A percentile compares a stretch with the other conserved stretches of the same genome.
phyloP scores from a whole-genome alignment of 306 rosid genomes.

The Citrullus amarus region DNA sequence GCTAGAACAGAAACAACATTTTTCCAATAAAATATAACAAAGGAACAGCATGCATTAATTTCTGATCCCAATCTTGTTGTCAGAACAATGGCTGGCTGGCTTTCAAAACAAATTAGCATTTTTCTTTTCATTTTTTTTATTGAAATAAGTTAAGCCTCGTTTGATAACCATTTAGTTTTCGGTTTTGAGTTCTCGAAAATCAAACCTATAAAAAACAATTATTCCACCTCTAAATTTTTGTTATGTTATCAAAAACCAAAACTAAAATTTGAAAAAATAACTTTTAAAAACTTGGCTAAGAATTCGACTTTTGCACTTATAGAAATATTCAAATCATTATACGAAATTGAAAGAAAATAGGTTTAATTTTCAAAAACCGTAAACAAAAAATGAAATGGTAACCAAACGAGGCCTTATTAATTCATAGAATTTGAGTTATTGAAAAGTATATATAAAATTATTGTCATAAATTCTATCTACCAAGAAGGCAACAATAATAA shows the following conservation, averaged over 20 bases:
- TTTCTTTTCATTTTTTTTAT: not conserved
- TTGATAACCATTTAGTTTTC: too few relatives aligned
- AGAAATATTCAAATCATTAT: too few relatives aligned
- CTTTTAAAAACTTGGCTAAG: too few relatives aligned
- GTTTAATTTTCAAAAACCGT: too few relatives aligned
- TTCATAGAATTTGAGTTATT: not conserved
- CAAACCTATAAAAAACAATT: too few relatives aligned
- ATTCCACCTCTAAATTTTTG: too few relatives aligned
- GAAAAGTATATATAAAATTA: not conserved
- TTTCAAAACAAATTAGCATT: not conserved
- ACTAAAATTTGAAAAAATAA: too few relatives aligned
- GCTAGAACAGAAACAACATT: not conserved
- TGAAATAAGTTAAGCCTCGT: not conserved
- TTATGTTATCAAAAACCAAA: too few relatives aligned
- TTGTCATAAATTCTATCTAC: not conserved
- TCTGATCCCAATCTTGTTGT: not conserved
- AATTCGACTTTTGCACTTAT: too few relatives aligned
- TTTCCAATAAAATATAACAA: not conserved
- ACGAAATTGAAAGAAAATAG: too few relatives aligned
- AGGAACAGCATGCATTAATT: not conserved
- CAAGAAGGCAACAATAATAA: not conserved
- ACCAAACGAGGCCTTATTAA: not conserved
- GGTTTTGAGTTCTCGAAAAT: too few relatives aligned
- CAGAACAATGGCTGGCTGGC: not conserved
- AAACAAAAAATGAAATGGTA: too few relatives aligned